Conservation (phyloP, 1,284 basidiomycete genomes). For the Phaffia rhodozyma region DNA sequence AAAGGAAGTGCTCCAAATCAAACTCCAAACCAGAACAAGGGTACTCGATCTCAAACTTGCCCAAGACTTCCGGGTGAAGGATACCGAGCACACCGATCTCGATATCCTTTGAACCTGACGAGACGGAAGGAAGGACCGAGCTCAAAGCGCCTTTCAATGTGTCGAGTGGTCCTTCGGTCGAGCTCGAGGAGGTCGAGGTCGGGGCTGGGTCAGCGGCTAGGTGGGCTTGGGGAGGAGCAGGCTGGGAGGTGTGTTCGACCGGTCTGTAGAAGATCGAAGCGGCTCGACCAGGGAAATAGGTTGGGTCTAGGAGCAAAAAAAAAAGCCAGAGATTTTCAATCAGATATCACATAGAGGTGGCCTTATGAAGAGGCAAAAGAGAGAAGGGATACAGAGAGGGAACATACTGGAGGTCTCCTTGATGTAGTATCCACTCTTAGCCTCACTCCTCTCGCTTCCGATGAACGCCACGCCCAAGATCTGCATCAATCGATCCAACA, state of each 20-base stretch:
- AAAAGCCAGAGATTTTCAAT: neutral
- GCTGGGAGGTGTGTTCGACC: conserved; percentile 16
- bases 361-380: neutral
- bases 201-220: conserved; percentile 23
- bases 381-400: neutral
- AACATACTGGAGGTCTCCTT: conserved; percentile 63
- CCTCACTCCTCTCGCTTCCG: conserved; percentile 44
- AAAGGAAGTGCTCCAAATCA: conserved; percentile 82
- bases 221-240: conserved; percentile 14
- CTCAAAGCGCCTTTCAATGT: conserved; percentile 36
- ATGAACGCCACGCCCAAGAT: conserved; percentile 83
- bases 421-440: conserved; percentile 77
- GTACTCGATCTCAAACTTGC: conserved; percentile 83
- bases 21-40: conserved; percentile 96
- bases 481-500: conserved; percentile 88
- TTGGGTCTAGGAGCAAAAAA: conserved; percentile 48
- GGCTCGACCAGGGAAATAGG: conserved; percentile 89
- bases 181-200: conserved; percentile 22
- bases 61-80: conserved; percentile 77
- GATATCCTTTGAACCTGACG: conserved; percentile 41
- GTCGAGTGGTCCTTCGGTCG: conserved; percentile 25
- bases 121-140: conserved; percentile 20
- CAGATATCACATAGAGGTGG: no score
- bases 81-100: conserved; percentile 76
- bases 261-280: conserved; percentile 80